Percentiles rank a stretch among this genome's conserved stretches.
Evolutionary conservation across 2,329 filamentous ascomycete species (phyloP).

Genomic region (Colletotrichum karsti): DNA sequence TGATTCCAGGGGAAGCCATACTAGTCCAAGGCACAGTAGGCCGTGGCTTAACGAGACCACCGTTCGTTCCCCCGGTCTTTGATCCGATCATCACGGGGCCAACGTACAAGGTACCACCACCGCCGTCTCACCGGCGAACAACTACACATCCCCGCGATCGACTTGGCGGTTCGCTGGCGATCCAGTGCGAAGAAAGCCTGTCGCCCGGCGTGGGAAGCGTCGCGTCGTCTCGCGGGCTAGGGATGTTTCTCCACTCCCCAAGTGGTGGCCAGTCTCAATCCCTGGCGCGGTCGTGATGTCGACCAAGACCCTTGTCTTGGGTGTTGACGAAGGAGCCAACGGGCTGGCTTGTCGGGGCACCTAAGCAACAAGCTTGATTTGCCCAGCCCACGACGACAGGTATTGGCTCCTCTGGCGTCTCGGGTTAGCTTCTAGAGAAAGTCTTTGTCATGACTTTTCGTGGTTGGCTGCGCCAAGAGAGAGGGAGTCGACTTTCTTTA

Average conservation of each 20-base stretch:
- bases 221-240: slow-evolving; percentile 7
- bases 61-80: background rate
- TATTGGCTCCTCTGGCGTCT: background rate
- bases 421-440: background rate
- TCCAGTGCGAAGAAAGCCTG: background rate
- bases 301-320: slow-evolving; percentile 24
- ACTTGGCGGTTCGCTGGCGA: slow-evolving; percentile 15
- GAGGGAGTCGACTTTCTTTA: slow-evolving; percentile 2
- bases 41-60: background rate
- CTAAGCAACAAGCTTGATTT: slow-evolving; percentile 19
- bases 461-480: background rate
- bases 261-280: background rate
- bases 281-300: slow-evolving; percentile 23
- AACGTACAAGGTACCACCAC: background rate
- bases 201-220: background rate
- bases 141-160: background rate
- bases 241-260: slow-evolving; percentile 12
- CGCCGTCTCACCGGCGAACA: background rate
- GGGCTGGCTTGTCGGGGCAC: background rate
- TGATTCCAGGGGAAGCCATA: background rate
- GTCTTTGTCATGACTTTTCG: slow-evolving; percentile 5
- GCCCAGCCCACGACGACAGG: background rate
- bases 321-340: background rate
- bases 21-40: background rate
- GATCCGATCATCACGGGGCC: background rate